phyloP scores from a whole-genome alignment of 345 rosid genomes.

The Angophora floribunda region DNA sequence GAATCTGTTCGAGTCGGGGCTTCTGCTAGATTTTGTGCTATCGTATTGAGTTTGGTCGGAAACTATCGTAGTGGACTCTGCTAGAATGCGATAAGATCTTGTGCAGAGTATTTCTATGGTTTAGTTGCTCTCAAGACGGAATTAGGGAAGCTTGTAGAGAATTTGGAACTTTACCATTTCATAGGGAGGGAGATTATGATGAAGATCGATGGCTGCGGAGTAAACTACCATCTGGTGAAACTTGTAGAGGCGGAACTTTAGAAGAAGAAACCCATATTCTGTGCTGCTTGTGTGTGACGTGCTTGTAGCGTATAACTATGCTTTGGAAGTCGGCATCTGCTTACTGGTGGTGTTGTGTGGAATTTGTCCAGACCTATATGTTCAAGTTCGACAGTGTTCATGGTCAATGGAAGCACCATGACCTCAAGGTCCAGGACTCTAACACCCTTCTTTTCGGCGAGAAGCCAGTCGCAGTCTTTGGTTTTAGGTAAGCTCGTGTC shows the following conservation, averaged over 20 bases:
- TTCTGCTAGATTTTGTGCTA: background rate
- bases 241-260: background rate
- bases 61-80: background rate
- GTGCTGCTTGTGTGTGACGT: background rate
- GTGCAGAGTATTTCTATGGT: background rate
- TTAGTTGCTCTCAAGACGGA: background rate
- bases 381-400: conserved; percentile 65
- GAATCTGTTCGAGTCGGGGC: background rate
- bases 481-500: conserved; percentile 17
- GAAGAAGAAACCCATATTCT: background rate
- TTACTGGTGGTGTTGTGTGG: background rate
- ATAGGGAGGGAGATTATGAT: background rate
- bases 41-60: background rate
- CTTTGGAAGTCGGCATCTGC: background rate
- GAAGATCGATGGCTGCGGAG: background rate
- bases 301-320: background rate
- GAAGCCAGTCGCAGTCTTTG: conserved; percentile 45
- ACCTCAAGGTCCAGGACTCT: conserved; percentile 43
- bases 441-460: conserved; percentile 60
- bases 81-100: background rate
- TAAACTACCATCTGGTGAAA: background rate
- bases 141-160: background rate
- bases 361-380: conserved; percentile 31
- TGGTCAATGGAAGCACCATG: conserved; percentile 59
- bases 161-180: background rate